These are phyloP conservation scores for Epithele typhae DNA, from an alignment of 768 basidiomycete species.

Conservation along the genomic window DNA sequence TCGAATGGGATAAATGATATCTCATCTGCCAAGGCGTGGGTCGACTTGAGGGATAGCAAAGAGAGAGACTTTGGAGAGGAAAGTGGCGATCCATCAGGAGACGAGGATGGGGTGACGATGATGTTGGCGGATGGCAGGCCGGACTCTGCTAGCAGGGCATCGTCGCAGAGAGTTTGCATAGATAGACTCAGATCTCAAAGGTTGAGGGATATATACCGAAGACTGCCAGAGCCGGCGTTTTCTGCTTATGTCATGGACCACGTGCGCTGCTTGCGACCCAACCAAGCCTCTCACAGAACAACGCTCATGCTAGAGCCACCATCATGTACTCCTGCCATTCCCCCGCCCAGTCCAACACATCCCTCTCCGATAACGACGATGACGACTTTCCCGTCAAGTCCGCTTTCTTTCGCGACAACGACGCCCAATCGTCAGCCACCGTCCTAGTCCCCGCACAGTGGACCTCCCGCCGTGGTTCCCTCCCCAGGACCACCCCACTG, in stretches of 20 bases:
- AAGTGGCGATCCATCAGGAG: conserved; percentile 12
- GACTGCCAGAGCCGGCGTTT: conserved; percentile 10
- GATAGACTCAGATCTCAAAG: too few relatives aligned
- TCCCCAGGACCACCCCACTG: conserved; percentile 21
- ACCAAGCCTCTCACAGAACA: conserved; percentile 11
- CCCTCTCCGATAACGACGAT: conserved; percentile 70
- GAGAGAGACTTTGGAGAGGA: background rate
- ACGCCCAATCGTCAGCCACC: conserved; percentile 30
- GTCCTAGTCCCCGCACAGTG: conserved; percentile 49
- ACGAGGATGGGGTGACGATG: conserved; percentile 22
- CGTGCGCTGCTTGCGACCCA: conserved; percentile 1
- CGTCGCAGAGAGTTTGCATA: conserved; percentile 9
- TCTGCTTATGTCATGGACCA: too few relatives aligned
- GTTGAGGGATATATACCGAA: too few relatives aligned
- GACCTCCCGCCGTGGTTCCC: conserved; percentile 24
- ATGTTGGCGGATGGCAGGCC: conserved; percentile 7
- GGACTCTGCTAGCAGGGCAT: conserved; percentile 3
- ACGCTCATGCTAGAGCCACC: conserved; percentile 3
- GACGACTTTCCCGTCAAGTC: conserved; percentile 50
- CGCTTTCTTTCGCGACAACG: conserved; percentile 32
- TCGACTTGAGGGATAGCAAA: background rate
- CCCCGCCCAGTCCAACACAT: conserved; percentile 69
- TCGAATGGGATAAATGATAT: conserved; percentile 1
- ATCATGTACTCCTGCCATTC: conserved; percentile 32
- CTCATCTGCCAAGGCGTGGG: conserved; percentile 10